A percentile compares a stretch with the other conserved stretches of the same genome.
Evolutionary conservation across 2,329 filamentous ascomycete genomes (phyloP).

Genomic region (Emericellopsis cladophorae): DNA sequence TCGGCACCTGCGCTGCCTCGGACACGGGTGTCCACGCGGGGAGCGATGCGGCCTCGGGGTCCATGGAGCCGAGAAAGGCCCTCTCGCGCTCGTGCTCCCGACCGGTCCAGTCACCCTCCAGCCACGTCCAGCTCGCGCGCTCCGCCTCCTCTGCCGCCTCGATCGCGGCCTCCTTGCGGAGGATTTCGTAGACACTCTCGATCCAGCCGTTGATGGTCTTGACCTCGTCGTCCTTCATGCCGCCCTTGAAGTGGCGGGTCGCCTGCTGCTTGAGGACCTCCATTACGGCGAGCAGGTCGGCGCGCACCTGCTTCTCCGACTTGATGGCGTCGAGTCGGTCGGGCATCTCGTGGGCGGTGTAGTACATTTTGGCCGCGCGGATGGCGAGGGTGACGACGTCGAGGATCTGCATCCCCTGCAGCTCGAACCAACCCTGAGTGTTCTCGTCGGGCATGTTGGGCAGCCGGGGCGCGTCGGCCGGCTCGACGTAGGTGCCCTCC

Average conservation of each 20-base stretch:
- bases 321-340: slow-evolving; percentile 78
- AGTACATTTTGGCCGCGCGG: slow-evolving; percentile 88
- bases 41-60: slow-evolving; percentile 43
- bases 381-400: slow-evolving; percentile 94
- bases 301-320: slow-evolving; percentile 72
- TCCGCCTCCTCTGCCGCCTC: slow-evolving; percentile 62
- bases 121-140: slow-evolving; percentile 68
- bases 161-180: slow-evolving; percentile 64
- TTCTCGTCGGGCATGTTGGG: slow-evolving; percentile 31
- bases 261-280: slow-evolving; percentile 90
- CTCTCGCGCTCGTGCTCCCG: slow-evolving; percentile 68
- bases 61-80: slow-evolving; percentile 69
- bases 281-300: slow-evolving; percentile 74
- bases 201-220: slow-evolving; percentile 71
- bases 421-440: slow-evolving; percentile 63
- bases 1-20: slow-evolving; percentile 37
- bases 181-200: slow-evolving; percentile 60
- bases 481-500: slow-evolving; percentile 13
- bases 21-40: slow-evolving; percentile 51
- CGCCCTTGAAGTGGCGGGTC: slow-evolving; percentile 71
- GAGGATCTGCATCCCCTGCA: slow-evolving; percentile 83
- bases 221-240: slow-evolving; percentile 67
- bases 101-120: slow-evolving; percentile 62
- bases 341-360: slow-evolving; percentile 81
- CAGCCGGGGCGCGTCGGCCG: slow-evolving; percentile 14